Conservation (phyloP, 1,284 basidiomycete genomes). For the Malassezia obtusa region DNA sequence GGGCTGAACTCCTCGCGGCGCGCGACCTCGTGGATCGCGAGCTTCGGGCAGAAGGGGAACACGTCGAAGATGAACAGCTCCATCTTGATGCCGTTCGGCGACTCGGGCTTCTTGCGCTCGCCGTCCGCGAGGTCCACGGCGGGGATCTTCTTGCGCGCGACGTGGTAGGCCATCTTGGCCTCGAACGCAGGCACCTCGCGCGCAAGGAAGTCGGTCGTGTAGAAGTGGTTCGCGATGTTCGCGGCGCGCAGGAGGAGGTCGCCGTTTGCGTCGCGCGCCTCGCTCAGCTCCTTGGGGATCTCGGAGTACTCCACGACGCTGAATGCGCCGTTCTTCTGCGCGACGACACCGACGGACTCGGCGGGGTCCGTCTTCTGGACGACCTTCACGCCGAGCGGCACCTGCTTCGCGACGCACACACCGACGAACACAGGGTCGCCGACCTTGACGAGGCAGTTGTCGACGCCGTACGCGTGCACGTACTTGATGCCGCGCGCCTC, state of each 20-base stretch:
- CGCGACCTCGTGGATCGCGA: constrained; percentile 80
- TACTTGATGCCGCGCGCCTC: constrained; percentile 68
- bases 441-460: constrained; percentile 96
- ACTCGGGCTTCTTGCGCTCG: constrained; percentile 62
- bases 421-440: constrained; percentile 95
- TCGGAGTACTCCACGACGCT: constrained; percentile 97
- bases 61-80: constrained; percentile 99
- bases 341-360: constrained; percentile 92
- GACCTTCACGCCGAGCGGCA: constrained; percentile 88
- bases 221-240: constrained; percentile 98
- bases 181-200: constrained; percentile 68
- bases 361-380: constrained; percentile 77
- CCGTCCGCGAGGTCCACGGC: constrained; percentile 55
- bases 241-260: constrained; percentile 76
- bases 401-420: constrained; percentile 72
- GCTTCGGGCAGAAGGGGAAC: constrained; percentile 71
- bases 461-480: constrained; percentile 91
- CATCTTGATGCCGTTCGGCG: constrained; percentile 98
- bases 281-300: constrained; percentile 76
- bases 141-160: constrained; percentile 95
- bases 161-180: constrained; percentile 83
- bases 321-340: constrained; percentile 67
- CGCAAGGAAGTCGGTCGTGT: constrained; percentile 77
- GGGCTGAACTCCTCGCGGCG: constrained; percentile 88
- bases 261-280: constrained; percentile 60